Evolutionary conservation across 164 flowering plant genomes (phyloP), one percentile per base, ranked within the genome.

Genomic region (Tetracentron sinense): DNA sequence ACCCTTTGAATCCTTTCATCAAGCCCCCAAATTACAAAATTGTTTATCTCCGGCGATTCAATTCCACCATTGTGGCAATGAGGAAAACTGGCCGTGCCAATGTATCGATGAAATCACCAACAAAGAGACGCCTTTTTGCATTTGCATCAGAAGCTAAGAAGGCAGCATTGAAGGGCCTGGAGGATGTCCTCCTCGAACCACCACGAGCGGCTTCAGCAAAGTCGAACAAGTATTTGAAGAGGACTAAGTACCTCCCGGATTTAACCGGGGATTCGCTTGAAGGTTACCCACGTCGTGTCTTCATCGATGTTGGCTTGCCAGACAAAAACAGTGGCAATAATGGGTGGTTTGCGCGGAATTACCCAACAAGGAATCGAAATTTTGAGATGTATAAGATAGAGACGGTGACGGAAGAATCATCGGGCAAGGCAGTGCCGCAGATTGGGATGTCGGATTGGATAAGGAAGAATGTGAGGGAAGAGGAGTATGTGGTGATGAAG

Each of bases 401-500:
- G 71, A 71, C 72, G 0, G 76, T 66, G 62, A 29, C 62, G 1
- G 79, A 67, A 21, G 85, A 77, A 20, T 49, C 61, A 3, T 52
- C 63, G 3, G 44, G 55, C 10, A 47, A 66, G 58, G 67, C 26
- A 48, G 69, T 47, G 61, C 60, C 55, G 4, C 59, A 69, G 25
- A 54, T 58, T 1, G 83, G 82, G 48, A 75, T 85, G 68, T 83
- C 88, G 17, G 84, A 80, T 6, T 86, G 92, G 97, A 17, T 88
- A 71, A 66, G 58, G 77, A 77, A 72, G 72, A 84, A 80, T 27
- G 86, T 87, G 61, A 77, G 59, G 81, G 81, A 82, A 52, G 88
- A 82, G 29, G 96, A 92, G 68, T 86, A 76, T 38, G 86, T 85
- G 47, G 96, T 86, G 74, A 81, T 87, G 95, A 84, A 87, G 70